Conservation (phyloP, 495 filamentous ascomycete species). For the Geopyxis carbonaria region DNA sequence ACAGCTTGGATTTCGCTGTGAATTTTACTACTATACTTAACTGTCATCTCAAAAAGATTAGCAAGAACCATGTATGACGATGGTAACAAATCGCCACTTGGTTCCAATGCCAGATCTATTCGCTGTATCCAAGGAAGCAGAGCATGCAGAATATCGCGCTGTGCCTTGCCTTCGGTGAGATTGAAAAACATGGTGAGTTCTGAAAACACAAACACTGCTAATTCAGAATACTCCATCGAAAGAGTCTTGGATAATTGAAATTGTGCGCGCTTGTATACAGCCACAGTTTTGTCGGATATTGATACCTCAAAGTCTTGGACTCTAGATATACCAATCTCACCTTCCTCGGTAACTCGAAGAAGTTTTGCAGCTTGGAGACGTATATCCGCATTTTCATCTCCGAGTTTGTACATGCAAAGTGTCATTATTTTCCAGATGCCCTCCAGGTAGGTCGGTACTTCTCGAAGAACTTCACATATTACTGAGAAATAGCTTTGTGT, state of each 20-base stretch:
- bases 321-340: slow-evolving; percentile 68
- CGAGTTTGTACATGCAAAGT: slow-evolving; percentile 75
- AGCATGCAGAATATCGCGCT: slow-evolving; percentile 85
- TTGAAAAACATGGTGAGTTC: slow-evolving; percentile 88
- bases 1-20: slow-evolving; percentile 95
- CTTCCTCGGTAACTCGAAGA: slow-evolving; percentile 65
- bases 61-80: slow-evolving; percentile 88
- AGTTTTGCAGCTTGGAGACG: slow-evolving; percentile 76
- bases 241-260: slow-evolving; percentile 87
- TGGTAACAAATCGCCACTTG: slow-evolving; percentile 74
- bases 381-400: slow-evolving; percentile 73
- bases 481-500: slow-evolving; percentile 93
- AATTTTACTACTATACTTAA: slow-evolving; percentile 67
- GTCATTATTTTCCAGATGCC: slow-evolving; percentile 81
- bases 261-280: slow-evolving; percentile 91
- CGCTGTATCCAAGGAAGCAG: slow-evolving; percentile 93
- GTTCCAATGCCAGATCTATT: slow-evolving; percentile 86
- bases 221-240: slow-evolving; percentile 69
- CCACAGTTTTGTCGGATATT: slow-evolving; percentile 93
- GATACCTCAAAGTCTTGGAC: slow-evolving; percentile 96
- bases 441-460: slow-evolving; percentile 59
- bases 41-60: slow-evolving; percentile 92
- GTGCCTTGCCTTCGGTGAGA: slow-evolving; percentile 55
- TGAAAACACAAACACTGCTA: slow-evolving; percentile 86
- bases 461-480: slow-evolving; percentile 66